phyloP scores from a whole-genome alignment of 768 basidiomycete genomes.

The Tricholoma sp. region DNA sequence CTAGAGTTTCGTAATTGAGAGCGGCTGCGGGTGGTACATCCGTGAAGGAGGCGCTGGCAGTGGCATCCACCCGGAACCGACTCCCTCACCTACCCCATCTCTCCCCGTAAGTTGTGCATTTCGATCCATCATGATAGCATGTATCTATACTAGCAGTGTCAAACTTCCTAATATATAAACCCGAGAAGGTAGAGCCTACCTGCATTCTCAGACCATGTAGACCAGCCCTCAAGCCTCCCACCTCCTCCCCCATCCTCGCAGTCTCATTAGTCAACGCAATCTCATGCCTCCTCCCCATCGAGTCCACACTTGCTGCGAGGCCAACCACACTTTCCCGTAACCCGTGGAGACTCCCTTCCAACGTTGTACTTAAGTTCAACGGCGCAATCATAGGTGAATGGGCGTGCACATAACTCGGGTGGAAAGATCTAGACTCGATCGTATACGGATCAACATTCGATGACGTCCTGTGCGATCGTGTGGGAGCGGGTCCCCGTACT shows the following conservation, averaged over 20 bases:
- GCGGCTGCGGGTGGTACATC: slow-evolving; percentile 13
- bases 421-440: neutral
- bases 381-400: slow-evolving; percentile 43
- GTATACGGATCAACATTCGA: slow-evolving; percentile 2
- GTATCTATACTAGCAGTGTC: slow-evolving; percentile 36
- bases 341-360: slow-evolving; percentile 56
- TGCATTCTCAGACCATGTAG: slow-evolving; percentile 79
- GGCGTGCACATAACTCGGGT: slow-evolving; percentile 6
- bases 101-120: slow-evolving; percentile 54
- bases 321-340: slow-evolving; percentile 56
- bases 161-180: neutral
- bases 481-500: neutral
- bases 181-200: slow-evolving; percentile 33
- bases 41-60: slow-evolving; percentile 9
- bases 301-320: slow-evolving; percentile 57
- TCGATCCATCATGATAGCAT: slow-evolving; percentile 73
- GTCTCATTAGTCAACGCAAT: slow-evolving; percentile 68
- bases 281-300: slow-evolving; percentile 55
- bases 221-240: slow-evolving; percentile 59
- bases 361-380: slow-evolving; percentile 52
- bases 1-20: slow-evolving; percentile 29
- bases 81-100: slow-evolving; percentile 16
- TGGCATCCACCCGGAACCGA: slow-evolving; percentile 13
- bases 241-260: slow-evolving; percentile 67
- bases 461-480: slow-evolving; percentile 4